A percentile compares a stretch with the other conserved stretches of the same genome.
These are phyloP conservation scores for Peniophora sp. DNA, from an alignment of 1,284 basidiomycete genomes.

Conservation along the genomic window DNA sequence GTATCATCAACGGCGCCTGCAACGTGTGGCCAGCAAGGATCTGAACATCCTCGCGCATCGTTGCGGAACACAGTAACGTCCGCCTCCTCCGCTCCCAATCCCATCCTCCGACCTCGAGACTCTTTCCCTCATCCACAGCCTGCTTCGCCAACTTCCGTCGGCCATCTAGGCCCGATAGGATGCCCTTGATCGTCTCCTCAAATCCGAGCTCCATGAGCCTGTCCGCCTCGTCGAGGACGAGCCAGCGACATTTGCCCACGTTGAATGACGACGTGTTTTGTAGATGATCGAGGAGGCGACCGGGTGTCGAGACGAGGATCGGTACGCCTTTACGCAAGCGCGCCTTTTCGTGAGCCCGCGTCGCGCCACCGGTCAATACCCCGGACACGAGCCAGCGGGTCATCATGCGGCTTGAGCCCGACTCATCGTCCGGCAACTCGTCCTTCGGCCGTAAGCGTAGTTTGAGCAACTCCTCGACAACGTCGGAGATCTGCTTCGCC, in stretches of 20 bases:
- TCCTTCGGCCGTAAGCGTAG: conserved; percentile 65
- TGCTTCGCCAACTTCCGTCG: conserved; percentile 66
- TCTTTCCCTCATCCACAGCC: conserved; percentile 64
- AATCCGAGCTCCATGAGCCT: conserved; percentile 70
- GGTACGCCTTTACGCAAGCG: conserved; percentile 66
- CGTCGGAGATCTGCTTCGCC: conserved; percentile 86
- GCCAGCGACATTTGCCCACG: conserved; percentile 89
- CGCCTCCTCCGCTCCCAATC: conserved; percentile 73
- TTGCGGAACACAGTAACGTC: conserved; percentile 94
- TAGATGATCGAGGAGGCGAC: conserved; percentile 67
- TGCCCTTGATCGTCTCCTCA: conserved; percentile 66
- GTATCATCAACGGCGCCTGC: conserved; percentile 65
- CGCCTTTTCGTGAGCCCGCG: conserved; percentile 69
- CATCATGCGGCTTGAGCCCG: conserved; percentile 42
- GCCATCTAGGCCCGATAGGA: conserved; percentile 81
- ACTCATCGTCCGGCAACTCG: conserved; percentile 39
- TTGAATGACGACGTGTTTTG: conserved; percentile 86
- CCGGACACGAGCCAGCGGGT: conserved; percentile 95
- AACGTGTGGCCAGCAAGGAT: conserved; percentile 84
- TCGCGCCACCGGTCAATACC: conserved; percentile 76
- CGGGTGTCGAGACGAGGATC: conserved; percentile 66
- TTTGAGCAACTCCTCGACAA: conserved; percentile 57
- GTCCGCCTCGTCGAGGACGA: conserved; percentile 97
- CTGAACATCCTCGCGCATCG: conserved; percentile 92
- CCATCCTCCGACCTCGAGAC: conserved; percentile 74